Evolutionary conservation across 2,329 filamentous ascomycete genomes (phyloP).

Genomic region (Plectosphaerella cucumerina): DNA sequence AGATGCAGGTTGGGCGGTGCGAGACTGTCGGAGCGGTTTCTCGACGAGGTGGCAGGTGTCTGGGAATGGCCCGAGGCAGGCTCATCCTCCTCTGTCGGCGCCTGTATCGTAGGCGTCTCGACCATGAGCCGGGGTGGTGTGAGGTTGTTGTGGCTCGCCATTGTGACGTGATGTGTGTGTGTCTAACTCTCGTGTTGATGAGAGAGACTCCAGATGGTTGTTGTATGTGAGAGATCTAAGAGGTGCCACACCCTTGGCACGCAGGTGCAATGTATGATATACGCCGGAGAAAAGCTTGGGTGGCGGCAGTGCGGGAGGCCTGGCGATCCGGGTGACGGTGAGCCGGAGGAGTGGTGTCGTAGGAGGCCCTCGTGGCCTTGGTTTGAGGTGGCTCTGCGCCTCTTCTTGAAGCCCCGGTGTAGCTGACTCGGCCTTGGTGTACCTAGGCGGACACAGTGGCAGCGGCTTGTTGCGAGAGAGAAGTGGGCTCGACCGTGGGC

Average conservation of each 20-base stretch:
- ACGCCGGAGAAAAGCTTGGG: background rate
- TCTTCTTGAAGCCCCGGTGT: too few relatives aligned
- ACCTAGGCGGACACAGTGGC: too few relatives aligned
- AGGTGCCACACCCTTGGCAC: background rate
- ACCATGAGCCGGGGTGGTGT: background rate
- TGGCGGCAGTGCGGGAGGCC: background rate
- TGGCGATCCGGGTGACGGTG: background rate
- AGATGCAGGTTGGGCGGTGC: slow-evolving; percentile 1
- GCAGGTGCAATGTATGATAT: background rate
- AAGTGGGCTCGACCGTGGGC: too few relatives aligned
- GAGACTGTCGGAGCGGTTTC: slow-evolving; percentile 2
- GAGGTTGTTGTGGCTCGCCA: slow-evolving; percentile 3
- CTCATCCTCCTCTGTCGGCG: background rate
- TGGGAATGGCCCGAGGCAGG: background rate
- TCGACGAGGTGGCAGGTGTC: background rate
- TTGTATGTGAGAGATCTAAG: background rate
- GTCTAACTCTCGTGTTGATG: background rate
- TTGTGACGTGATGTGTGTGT: background rate
- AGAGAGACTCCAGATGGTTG: too few relatives aligned
- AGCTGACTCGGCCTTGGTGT: too few relatives aligned
- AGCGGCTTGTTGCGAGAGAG: too few relatives aligned
- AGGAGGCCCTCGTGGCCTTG: too few relatives aligned
- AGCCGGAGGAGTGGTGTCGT: background rate
- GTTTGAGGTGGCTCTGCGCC: too few relatives aligned
- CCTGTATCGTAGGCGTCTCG: background rate